phyloP scores from a whole-genome alignment of 345 rosid species.

The Noccaea bulbosa region DNA sequence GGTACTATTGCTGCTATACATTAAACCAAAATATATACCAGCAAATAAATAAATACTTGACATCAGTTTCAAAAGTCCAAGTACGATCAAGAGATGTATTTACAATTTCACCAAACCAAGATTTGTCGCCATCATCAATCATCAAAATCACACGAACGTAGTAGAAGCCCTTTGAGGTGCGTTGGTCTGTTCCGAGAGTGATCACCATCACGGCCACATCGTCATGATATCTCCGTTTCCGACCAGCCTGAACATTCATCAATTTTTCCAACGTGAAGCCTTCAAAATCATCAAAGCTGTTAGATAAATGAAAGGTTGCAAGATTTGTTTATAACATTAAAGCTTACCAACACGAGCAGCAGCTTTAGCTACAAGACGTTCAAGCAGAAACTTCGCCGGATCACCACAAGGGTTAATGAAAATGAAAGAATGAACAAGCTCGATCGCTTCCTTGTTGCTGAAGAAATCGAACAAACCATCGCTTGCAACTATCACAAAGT shows the following conservation, averaged over 20 bases:
- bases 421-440: constrained; percentile 64
- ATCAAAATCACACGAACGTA: constrained; percentile 47
- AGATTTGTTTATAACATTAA: too few relatives aligned
- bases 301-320: background rate
- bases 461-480: too few relatives aligned
- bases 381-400: constrained; percentile 89
- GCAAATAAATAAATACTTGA: constrained; percentile 17
- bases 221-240: constrained; percentile 94
- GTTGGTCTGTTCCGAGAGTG: constrained; percentile 79
- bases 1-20: background rate
- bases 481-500: too few relatives aligned
- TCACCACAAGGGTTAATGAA: constrained; percentile 69
- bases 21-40: background rate
- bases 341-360: constrained; percentile 85
- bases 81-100: constrained; percentile 25
- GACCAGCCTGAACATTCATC: constrained; percentile 90
- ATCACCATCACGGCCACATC: constrained; percentile 90
- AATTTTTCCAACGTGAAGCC: constrained; percentile 89
- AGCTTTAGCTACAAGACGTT: constrained; percentile 79
- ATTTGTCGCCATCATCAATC: constrained; percentile 39
- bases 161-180: constrained; percentile 92
- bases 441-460: constrained; percentile 84
- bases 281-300: constrained; percentile 25
- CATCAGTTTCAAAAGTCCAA: constrained; percentile 17
- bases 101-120: constrained; percentile 33